Evolutionary conservation across 768 basidiomycete species (phyloP).

Genomic region (Mycena alexandri): DNA sequence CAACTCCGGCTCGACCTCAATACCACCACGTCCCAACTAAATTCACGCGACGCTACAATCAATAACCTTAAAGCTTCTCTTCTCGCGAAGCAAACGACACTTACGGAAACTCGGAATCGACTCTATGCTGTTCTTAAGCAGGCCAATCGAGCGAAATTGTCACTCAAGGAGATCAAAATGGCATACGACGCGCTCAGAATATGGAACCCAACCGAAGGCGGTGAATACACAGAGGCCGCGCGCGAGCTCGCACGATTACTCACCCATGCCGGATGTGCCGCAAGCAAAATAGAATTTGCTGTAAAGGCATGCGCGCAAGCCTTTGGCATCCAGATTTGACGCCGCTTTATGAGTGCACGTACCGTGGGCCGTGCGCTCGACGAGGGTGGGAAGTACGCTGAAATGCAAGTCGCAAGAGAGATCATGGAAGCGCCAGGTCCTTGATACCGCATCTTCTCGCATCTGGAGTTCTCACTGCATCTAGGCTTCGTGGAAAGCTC

Average conservation of each 20-base stretch:
- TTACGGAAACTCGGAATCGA: not conserved
- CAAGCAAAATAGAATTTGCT: not conserved
- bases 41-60: no score
- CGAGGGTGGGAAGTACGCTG: slow-evolving; percentile 34
- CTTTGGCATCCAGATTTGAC: slow-evolving; percentile 6
- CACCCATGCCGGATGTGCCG: no score
- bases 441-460: not conserved
- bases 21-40: no score
- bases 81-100: not conserved
- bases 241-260: no score
- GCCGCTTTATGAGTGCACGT: slow-evolving; percentile 30
- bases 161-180: not conserved
- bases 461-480: not conserved
- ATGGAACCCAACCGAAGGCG: slow-evolving; percentile 6
- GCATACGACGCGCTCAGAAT: not conserved
- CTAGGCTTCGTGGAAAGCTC: slow-evolving; percentile 41
- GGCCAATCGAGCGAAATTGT: not conserved
- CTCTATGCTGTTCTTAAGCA: not conserved
- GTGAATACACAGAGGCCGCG: not conserved
- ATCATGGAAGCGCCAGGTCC: slow-evolving; percentile 20
- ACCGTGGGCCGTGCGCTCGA: slow-evolving; percentile 25
- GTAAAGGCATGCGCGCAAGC: slow-evolving; percentile 4
- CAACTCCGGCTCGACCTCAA: no score
- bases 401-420: slow-evolving; percentile 38
- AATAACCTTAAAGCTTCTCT: no score